These are phyloP conservation scores for Stephanodiscus triporus DNA, from an alignment of 108 stramenopile genomes.

Conservation along the genomic window DNA sequence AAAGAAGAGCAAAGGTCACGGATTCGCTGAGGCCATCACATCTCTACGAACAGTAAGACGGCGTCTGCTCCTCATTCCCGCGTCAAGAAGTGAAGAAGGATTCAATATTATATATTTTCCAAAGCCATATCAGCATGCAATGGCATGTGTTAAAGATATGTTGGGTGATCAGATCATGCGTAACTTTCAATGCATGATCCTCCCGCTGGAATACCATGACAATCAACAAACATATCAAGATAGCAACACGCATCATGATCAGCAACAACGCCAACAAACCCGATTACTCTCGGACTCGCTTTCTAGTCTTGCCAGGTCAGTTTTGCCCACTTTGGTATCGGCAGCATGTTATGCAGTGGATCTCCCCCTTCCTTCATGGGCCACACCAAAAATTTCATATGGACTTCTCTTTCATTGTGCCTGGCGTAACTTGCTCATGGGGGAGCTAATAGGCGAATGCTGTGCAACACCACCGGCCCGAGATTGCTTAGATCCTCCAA, in stretches of 20 bases:
- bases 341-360: constrained; percentile 45
- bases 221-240: constrained; percentile 1
- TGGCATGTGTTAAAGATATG: constrained; percentile 1
- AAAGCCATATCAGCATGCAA: constrained; percentile 6
- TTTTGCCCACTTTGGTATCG: constrained; percentile 38
- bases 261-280: constrained; percentile 1
- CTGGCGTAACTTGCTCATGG: constrained; percentile 25
- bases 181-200: constrained; percentile 22
- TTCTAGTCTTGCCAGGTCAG: constrained; percentile 17
- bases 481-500: not conserved
- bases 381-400: constrained; percentile 21
- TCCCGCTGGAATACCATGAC: constrained; percentile 43
- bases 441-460: constrained; percentile 8
- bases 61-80: constrained; percentile 20
- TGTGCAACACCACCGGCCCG: not conserved
- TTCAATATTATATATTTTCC: constrained; percentile 4
- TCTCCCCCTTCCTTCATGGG: constrained; percentile 46
- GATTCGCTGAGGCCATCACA: constrained; percentile 35
- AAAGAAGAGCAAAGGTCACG: not conserved
- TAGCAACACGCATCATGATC: not conserved
- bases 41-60: constrained; percentile 49
- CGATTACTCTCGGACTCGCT: constrained; percentile 23
- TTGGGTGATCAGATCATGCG: not conserved
- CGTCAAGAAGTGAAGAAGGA: not conserved
- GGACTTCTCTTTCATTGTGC: constrained; percentile 26